phyloP scores from a whole-genome alignment of 2,329 filamentous ascomycete genomes.

The Lecanicillium sp. region DNA sequence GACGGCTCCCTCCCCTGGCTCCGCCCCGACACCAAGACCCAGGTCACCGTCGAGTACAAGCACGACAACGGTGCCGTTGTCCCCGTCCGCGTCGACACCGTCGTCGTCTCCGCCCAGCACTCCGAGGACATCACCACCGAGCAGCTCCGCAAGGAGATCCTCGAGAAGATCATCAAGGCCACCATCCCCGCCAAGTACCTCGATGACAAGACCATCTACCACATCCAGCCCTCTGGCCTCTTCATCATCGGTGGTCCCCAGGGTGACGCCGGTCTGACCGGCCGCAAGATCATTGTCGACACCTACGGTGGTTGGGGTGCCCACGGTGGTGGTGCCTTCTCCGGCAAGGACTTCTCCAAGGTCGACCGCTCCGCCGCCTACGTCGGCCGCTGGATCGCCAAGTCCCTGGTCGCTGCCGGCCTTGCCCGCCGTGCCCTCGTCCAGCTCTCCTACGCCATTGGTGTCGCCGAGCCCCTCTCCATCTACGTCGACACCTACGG shows the following conservation, averaged over 20 bases:
- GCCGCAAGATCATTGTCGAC: slow-evolving; percentile 99
- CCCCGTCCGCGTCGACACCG: slow-evolving; percentile 87
- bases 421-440: slow-evolving; percentile 90
- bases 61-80: slow-evolving; percentile 92
- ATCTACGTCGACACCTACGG: slow-evolving; percentile 98
- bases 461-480: slow-evolving; percentile 95
- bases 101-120: slow-evolving; percentile 96
- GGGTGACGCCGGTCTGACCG: slow-evolving; percentile 96
- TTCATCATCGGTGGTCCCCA: slow-evolving; percentile 99
- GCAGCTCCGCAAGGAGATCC: slow-evolving; percentile 87
- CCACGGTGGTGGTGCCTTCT: slow-evolving; percentile 99
- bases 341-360: slow-evolving; percentile 99
- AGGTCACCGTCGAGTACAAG: slow-evolving; percentile 98
- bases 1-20: slow-evolving; percentile 89
- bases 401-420: slow-evolving; percentile 86
- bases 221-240: slow-evolving; percentile 96
- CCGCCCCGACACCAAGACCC: slow-evolving; percentile 98
- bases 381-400: slow-evolving; percentile 96
- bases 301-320: slow-evolving; percentile 99
- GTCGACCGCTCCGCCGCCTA: slow-evolving; percentile 98
- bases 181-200: slow-evolving; percentile 90
- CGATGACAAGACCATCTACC: slow-evolving; percentile 90
- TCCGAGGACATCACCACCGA: slow-evolving; percentile 81
- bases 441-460: slow-evolving; percentile 98
- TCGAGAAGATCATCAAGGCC: slow-evolving; percentile 94